Percentiles rank a stretch among this genome's conserved stretches.
Conservation (phyloP, 768 basidiomycete species). For the Hemileccinum rubropunctum region DNA sequence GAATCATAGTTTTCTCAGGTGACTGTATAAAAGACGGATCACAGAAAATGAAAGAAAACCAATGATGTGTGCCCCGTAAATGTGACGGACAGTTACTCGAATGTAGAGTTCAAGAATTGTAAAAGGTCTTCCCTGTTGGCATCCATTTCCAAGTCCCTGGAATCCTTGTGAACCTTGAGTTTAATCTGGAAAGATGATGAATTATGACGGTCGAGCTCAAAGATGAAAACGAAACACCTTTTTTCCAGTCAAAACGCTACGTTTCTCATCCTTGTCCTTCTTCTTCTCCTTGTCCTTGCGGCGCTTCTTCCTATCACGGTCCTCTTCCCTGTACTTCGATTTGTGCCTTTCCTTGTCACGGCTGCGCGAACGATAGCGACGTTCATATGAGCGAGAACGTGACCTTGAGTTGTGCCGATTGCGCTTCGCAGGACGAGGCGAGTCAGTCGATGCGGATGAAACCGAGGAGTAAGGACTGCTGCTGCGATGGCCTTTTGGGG, state of each 20-base stretch:
- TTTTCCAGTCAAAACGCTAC: constrained; percentile 60
- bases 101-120: constrained; percentile 56
- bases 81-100: constrained; percentile 13
- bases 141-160: constrained; percentile 54
- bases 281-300: constrained; percentile 34
- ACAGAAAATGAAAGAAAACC: too few species aligned
- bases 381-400: constrained; percentile 20
- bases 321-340: constrained; percentile 26
- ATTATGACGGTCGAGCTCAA: background rate
- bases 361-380: constrained; percentile 22
- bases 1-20: background rate
- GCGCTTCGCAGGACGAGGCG: constrained; percentile 14
- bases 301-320: constrained; percentile 37
- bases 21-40: background rate
- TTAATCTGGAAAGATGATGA: constrained; percentile 44
- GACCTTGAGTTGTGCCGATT: constrained; percentile 20
- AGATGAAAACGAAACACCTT: constrained; percentile 38
- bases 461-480: constrained; percentile 19
- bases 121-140: constrained; percentile 52
- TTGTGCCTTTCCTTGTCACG: constrained; percentile 23
- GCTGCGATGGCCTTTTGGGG: constrained; percentile 15
- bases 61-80: background rate
- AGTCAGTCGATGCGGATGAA: constrained; percentile 15
- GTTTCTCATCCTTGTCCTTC: constrained; percentile 44
- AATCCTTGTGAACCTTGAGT: constrained; percentile 60